Base-by-base conservation (phyloP, 495 filamentous ascomycete species). In the Eremomyces bilateralis region DNA sequence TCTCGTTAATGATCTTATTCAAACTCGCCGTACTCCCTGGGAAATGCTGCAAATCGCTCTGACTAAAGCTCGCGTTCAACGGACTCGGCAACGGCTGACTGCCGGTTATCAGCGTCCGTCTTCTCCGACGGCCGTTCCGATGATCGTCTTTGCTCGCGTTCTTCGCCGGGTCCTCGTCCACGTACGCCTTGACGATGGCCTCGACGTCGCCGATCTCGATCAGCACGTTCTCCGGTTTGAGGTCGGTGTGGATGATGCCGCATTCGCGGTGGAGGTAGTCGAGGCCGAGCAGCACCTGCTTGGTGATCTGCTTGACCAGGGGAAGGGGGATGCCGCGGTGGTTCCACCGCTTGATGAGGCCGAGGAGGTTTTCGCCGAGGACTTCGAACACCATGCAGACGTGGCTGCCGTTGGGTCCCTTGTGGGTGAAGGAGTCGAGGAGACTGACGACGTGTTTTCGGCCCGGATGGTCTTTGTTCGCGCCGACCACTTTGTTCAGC, bases 371-470 rank as follows among this genome's bases (percentile, higher is more conserved):
- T 63, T 97, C 88, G 11, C 88, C 88, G 31, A 97, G 58, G 10
- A 97, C 88, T 53, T 97, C 88, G 45, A 97, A 97, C 3, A 97
- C 88, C 85, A 97, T 97, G 62, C 88, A 97, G 32, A 95, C 83
- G 49, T 97, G 88, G 20, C 80, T 71, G 25, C 88, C 88, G 53
- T 97, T 85, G 11, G 85, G 88, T 3, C 88, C 88, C 55, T 90
- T 91, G 56, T 95, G 88, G 45, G 93, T 90, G 50, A 97, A 97
- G 2, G 80, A 91, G 53, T 97, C 88, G 38, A 95, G 61, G 15
- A 97, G 63, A 52, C 83, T 91, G 43, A 97, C 88, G 34, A 95
- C 85, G 49, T 95, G 83, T 46, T 76, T 76, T 43, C 82, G 74
- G 41, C 88, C 88, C 4, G 88, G 90, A 52, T 97, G 88, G 30